A percentile compares a stretch with the other conserved stretches of the same genome.
Evolutionary conservation across 2,329 filamentous ascomycete genomes (phyloP).

Genomic region (Basipetospora chlamydospora): DNA sequence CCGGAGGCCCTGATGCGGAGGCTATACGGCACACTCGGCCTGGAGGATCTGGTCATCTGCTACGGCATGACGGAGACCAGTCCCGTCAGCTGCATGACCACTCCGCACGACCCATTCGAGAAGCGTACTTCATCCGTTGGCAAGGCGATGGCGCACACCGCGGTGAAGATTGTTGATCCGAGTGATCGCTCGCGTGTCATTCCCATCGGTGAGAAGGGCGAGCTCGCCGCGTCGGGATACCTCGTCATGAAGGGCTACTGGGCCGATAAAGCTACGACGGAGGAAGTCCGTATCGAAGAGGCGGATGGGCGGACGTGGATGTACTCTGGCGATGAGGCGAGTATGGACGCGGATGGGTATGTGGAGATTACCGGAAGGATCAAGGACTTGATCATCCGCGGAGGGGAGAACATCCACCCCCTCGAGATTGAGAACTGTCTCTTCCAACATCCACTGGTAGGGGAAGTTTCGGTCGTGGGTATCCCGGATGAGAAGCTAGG

Average conservation of each 20-base stretch:
- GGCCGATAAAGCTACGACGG: slow-evolving; percentile 54
- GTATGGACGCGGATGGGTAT: slow-evolving; percentile 71
- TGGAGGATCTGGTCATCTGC: slow-evolving; percentile 78
- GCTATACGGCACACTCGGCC: slow-evolving; percentile 58
- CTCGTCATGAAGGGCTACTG: slow-evolving; percentile 86
- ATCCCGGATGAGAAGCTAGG: slow-evolving; percentile 71
- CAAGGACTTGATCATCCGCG: slow-evolving; percentile 90
- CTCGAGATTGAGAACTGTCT: slow-evolving; percentile 85
- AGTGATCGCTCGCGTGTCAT: slow-evolving; percentile 43
- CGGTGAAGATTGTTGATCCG: slow-evolving; percentile 60
- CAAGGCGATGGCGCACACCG: slow-evolving; percentile 67
- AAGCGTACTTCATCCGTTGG: slow-evolving; percentile 68
- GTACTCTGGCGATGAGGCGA: slow-evolving; percentile 82
- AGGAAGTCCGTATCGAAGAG: slow-evolving; percentile 43
- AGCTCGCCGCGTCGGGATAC: slow-evolving; percentile 74
- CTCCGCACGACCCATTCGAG: slow-evolving; percentile 56
- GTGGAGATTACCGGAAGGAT: slow-evolving; percentile 80
- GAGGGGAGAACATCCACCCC: slow-evolving; percentile 92
- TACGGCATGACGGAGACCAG: slow-evolving; percentile 93
- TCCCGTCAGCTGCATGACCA: slow-evolving; percentile 69
- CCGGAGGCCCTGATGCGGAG: slow-evolving; percentile 68
- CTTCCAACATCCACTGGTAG: slow-evolving; percentile 53
- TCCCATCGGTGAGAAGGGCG: slow-evolving; percentile 53
- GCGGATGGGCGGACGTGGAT: slow-evolving; percentile 58
- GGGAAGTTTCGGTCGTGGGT: slow-evolving; percentile 71